Evolutionary conservation across 345 rosid genomes (phyloP).

Genomic region (Streptanthus diversifolius): DNA sequence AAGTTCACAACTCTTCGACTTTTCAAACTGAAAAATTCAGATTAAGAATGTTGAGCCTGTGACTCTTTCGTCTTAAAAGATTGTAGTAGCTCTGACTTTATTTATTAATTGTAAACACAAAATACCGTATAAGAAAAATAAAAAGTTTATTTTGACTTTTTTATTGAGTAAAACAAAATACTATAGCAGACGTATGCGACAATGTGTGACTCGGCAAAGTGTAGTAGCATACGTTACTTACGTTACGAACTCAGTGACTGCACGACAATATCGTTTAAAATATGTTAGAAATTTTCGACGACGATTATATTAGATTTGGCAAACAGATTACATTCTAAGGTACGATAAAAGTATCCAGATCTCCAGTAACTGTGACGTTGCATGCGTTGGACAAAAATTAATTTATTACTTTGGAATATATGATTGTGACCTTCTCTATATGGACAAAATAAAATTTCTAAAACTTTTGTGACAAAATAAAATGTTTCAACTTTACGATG

Average conservation of each 20-base stretch:
- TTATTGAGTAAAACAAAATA: neutral
- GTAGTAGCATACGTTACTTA: neutral
- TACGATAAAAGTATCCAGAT: neutral
- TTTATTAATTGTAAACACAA: neutral
- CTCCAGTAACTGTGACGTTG: neutral
- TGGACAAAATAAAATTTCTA: neutral
- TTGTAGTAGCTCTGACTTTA: constrained; percentile 1
- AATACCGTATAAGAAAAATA: neutral
- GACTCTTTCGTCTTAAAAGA: neutral
- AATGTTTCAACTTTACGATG: neutral
- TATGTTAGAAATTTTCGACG: constrained; percentile 12
- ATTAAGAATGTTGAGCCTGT: neutral
- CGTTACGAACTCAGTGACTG: neutral
- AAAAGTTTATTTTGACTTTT: neutral
- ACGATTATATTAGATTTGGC: neutral
- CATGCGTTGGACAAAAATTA: neutral
- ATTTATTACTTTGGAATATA: neutral
- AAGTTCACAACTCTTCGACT: neutral
- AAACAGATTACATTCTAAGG: neutral
- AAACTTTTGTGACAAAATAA: neutral
- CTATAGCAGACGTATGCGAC: neutral
- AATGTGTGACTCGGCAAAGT: constrained; percentile 22
- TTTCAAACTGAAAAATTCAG: neutral
- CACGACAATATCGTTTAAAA: neutral
- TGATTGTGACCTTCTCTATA: neutral